A percentile compares a stretch with the other conserved stretches of the same genome.
Evolutionary conservation across 1,284 basidiomycete species (phyloP).

Genomic region (Cryptococcus sp.): DNA sequence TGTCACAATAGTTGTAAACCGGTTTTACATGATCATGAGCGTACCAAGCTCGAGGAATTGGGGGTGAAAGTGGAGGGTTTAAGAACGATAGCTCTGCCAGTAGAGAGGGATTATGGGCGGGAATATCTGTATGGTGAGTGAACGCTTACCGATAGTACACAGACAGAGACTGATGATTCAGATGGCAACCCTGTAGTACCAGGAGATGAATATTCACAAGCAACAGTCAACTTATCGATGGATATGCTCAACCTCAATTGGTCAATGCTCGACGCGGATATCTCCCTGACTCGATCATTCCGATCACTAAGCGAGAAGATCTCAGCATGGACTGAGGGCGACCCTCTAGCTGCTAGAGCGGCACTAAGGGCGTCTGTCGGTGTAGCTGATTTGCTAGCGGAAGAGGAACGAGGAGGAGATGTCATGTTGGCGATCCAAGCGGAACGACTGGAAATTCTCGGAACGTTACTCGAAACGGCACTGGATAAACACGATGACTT

Average conservation of each 20-base stretch:
- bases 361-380: constrained; percentile 60
- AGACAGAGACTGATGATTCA: constrained; percentile 22
- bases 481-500: constrained; percentile 52
- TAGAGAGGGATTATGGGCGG: constrained; percentile 73
- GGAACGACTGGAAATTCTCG: constrained; percentile 66
- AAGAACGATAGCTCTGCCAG: constrained; percentile 58
- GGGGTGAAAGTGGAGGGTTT: constrained; percentile 48
- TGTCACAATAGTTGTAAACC: constrained; percentile 33
- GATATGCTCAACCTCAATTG: constrained; percentile 55
- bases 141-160: not conserved
- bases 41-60: constrained; percentile 17
- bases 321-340: constrained; percentile 61
- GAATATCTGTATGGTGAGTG: constrained; percentile 61
- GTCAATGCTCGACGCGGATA: constrained; percentile 75
- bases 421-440: constrained; percentile 80
- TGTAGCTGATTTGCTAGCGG: constrained; percentile 63
- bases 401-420: constrained; percentile 69
- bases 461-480: constrained; percentile 67
- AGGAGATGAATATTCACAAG: constrained; percentile 44
- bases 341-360: constrained; percentile 54
- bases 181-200: constrained; percentile 21
- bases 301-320: constrained; percentile 64
- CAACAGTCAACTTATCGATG: constrained; percentile 43
- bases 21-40: constrained; percentile 33
- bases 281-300: constrained; percentile 71